Percentiles rank a stretch among this genome's conserved stretches.
Conservation (phyloP, 2,329 filamentous ascomycete genomes). For the Aspergillus versicolor region DNA sequence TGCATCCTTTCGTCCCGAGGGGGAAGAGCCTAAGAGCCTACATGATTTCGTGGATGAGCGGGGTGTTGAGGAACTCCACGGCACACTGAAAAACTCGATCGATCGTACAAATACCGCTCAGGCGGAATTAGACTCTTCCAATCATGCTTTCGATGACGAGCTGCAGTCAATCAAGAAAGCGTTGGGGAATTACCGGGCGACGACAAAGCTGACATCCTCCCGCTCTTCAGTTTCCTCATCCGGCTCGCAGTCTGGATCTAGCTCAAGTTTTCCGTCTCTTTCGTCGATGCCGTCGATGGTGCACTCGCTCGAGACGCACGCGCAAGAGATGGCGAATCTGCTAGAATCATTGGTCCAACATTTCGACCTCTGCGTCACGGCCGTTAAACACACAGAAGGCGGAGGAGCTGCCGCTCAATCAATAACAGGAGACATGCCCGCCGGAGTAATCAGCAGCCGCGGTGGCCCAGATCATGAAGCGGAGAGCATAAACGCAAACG, state of each 20-base stretch:
- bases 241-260: constrained; percentile 30
- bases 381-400: constrained; percentile 85
- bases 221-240: constrained; percentile 35
- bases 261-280: constrained; percentile 33
- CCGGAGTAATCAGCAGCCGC: constrained; percentile 47
- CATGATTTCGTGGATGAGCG: constrained; percentile 67
- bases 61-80: constrained; percentile 58
- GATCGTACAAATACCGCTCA: constrained; percentile 63
- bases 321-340: constrained; percentile 77
- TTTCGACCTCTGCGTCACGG: constrained; percentile 90
- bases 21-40: constrained; percentile 54
- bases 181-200: constrained; percentile 45
- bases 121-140: constrained; percentile 53
- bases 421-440: constrained; percentile 61
- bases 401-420: constrained; percentile 68
- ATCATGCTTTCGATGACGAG: constrained; percentile 70
- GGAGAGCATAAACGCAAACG: constrained; percentile 31
- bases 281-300: constrained; percentile 55
- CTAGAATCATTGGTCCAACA: constrained; percentile 80
- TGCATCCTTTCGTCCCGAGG: constrained; percentile 51
- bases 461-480: constrained; percentile 30
- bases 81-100: constrained; percentile 58
- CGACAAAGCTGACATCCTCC: constrained; percentile 41
- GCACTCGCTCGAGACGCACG: constrained; percentile 68
- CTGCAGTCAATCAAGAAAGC: constrained; percentile 64